Evolutionary conservation across 306 rosid genomes (phyloP).

Genomic region (Betula pendula): DNA sequence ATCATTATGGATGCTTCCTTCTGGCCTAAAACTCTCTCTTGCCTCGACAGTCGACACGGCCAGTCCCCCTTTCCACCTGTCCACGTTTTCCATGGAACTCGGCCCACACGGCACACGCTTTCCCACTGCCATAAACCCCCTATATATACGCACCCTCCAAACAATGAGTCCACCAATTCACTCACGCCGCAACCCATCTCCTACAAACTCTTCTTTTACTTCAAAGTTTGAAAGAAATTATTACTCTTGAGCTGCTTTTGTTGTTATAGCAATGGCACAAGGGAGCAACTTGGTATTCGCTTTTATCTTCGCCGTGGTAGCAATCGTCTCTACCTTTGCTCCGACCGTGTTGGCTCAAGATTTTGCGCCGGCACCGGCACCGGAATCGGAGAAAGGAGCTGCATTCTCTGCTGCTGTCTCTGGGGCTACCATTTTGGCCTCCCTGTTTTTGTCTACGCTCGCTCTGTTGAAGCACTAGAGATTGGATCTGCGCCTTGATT

Average conservation of each 20-base stretch:
- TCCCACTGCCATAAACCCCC: background rate
- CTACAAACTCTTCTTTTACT: background rate
- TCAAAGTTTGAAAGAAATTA: background rate
- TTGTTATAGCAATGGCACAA: constrained; percentile 34
- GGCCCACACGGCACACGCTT: too few relatives aligned
- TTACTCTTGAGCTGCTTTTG: background rate
- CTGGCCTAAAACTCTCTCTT: too few relatives aligned
- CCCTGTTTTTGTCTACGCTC: constrained; percentile 27
- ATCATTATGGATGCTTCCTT: too few relatives aligned
- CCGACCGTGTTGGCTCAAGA: constrained; percentile 39
- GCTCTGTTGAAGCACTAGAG: constrained; percentile 31
- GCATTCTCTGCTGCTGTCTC: constrained; percentile 32
- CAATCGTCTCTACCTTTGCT: constrained; percentile 29
- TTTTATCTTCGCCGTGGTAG: constrained; percentile 3
- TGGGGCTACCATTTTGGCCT: constrained; percentile 34
- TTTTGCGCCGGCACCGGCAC: constrained; percentile 21
- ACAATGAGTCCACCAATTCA: background rate
- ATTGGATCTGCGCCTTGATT: background rate
- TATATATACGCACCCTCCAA: background rate
- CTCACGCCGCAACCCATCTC: background rate
- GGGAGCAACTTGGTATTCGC: constrained; percentile 4
- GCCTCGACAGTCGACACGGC: constrained; percentile 25
- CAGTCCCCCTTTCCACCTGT: constrained; percentile 8
- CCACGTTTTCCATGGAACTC: constrained; percentile 13
- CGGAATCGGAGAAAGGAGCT: constrained; percentile 28